Conservation (phyloP, 163 green algal species). For the Scenedesmus sp. region DNA sequence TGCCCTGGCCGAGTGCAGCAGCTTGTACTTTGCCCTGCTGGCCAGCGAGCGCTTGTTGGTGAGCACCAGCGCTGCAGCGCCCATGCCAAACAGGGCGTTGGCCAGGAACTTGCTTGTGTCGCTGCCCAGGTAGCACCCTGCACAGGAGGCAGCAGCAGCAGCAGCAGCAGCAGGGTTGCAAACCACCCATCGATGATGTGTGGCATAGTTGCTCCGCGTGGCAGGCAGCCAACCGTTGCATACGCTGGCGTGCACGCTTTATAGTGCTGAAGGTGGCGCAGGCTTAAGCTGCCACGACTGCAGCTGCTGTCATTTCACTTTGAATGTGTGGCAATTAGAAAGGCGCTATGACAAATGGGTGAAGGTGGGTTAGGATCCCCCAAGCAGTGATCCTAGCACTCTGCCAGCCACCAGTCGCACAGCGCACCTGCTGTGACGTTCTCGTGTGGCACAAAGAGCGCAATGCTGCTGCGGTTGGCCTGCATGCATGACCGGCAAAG, state of each 20-base stretch:
- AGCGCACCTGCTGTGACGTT: background rate
- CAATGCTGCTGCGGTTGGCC: slow-evolving; percentile 14
- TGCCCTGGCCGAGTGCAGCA: too few relatives aligned
- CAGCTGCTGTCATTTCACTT: too few relatives aligned
- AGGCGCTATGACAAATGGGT: too few relatives aligned
- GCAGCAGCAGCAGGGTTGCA: background rate
- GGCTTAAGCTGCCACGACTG: too few relatives aligned
- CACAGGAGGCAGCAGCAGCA: background rate
- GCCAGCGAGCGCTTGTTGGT: background rate
- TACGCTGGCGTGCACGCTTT: too few relatives aligned
- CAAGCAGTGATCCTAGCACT: too few relatives aligned
- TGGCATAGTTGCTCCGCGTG: background rate
- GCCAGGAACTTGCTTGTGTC: background rate
- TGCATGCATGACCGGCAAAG: background rate
- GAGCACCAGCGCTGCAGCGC: background rate
- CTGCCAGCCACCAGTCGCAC: background rate
- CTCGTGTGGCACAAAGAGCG: slow-evolving; percentile 24
- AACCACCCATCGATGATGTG: background rate
- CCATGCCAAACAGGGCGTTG: background rate
- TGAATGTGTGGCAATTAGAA: too few relatives aligned
- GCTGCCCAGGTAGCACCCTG: background rate
- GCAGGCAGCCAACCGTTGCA: background rate
- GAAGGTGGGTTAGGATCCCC: too few relatives aligned
- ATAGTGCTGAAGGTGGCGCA: too few relatives aligned
- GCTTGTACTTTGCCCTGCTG: too few relatives aligned